Evolutionary conservation across 1,284 basidiomycete species (phyloP), one percentile per base, ranked within the genome.

Genomic region (Termitomyces sp.): DNA sequence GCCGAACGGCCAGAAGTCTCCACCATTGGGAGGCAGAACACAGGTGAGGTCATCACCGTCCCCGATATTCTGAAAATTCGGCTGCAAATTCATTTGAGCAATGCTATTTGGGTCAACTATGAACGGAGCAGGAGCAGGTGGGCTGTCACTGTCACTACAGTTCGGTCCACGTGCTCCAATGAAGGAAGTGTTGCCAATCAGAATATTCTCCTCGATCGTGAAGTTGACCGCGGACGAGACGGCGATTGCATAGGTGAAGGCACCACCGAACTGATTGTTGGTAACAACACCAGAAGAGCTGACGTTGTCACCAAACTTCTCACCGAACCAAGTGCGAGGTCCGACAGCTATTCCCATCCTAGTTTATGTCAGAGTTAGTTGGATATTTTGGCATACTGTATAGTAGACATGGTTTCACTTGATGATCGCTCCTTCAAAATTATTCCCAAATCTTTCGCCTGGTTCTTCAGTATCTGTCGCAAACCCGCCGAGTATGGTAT

Each of bases 331-430:
- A 3, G 82, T 83, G 17, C 81, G 79, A 8, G 90, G 89, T 5
- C 90, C 90, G 34, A 92, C 80, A 19, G 86, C 85, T 50, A 90
- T 84, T 17, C 84, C 88, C 62, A 90, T 83, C 66, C 87, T 80
- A 59, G 48, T 40, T 40, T 34, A 30, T 17, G 48, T 38, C 38
- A 31, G 21, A 54, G 48, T 49, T 53, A 43, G 50, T 58, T 26
- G 24, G 36, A 13, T 54, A 45, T 8, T 6, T 39, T 17, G 9
- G 24, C 8, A n/a, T 38, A 9, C 24, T 48, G 19, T 48, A 13
- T 2, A 17, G 9, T n/a, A n/a, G n/a, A n/a, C 15, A 48, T 28
- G 15, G 30, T 54, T 81, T 39, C 59, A 88, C 86, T 90, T 90
- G 68, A 89, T 79, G 51, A 90, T 77, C 17, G 77, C 82, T 62